Percentiles rank a stretch among this genome's conserved stretches.
phyloP scores from a whole-genome alignment of 78 protist species.

The Kipferlia bialata region DNA sequence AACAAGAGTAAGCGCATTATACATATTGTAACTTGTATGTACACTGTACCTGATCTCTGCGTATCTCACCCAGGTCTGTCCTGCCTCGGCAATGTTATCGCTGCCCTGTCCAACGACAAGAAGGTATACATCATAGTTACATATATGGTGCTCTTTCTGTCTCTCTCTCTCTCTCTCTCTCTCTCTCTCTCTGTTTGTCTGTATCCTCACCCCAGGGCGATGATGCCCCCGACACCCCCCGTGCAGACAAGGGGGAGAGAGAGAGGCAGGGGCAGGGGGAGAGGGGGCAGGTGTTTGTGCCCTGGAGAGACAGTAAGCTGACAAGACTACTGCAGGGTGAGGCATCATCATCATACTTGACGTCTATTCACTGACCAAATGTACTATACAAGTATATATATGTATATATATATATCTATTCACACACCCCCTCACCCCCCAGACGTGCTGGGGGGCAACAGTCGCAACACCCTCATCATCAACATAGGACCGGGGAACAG shows the following conservation, averaged over 20 bases:
- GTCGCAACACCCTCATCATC: slow-evolving; percentile 4
- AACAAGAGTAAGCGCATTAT: too few species aligned
- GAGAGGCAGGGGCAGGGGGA: too few species aligned
- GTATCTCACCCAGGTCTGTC: not conserved
- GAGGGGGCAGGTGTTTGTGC: not conserved
- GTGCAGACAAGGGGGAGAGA: too few species aligned
- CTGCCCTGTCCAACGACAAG: not conserved
- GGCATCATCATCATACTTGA: not conserved
- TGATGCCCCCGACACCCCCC: too few species aligned
- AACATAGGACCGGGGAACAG: slow-evolving; percentile 20
- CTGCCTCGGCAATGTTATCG: not conserved
- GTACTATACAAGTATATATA: not conserved
- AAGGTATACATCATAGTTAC: too few species aligned
- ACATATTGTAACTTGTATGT: too few species aligned
- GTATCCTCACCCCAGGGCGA: too few species aligned
- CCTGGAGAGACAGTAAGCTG: slow-evolving; percentile 21
- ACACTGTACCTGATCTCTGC: not conserved
- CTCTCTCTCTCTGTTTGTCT: too few species aligned
- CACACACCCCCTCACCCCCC: too few species aligned
- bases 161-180: too few species aligned
- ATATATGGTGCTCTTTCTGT: too few species aligned
- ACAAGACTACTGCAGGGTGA: slow-evolving; percentile 18
- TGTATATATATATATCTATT: too few species aligned
- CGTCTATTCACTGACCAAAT: not conserved
- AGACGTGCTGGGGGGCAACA: slow-evolving; percentile 14